These are phyloP conservation scores for Pisolithus thermaeus DNA, from an alignment of 1,284 basidiomycete genomes.

Conservation along the genomic window DNA sequence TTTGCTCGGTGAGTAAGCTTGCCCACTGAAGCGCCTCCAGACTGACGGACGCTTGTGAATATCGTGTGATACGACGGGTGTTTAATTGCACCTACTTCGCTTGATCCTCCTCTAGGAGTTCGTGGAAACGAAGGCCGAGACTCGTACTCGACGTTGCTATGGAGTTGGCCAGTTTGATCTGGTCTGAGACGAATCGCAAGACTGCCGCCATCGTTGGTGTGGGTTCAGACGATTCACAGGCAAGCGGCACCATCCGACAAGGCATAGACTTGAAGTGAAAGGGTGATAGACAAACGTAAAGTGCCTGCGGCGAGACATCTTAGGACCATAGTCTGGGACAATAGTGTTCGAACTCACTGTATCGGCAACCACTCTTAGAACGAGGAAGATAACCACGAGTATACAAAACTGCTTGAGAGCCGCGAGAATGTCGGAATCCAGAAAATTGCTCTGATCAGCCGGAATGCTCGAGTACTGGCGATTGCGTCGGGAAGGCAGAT, in stretches of 20 bases:
- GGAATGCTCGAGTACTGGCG: not conserved
- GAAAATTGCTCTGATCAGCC: not conserved
- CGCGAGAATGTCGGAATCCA: not conserved
- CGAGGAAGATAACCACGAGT: not conserved
- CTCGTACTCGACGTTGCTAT: constrained; percentile 19
- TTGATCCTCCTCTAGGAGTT: constrained; percentile 19
- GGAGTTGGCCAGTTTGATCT: constrained; percentile 24
- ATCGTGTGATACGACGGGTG: not conserved
- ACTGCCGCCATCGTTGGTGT: constrained; percentile 15
- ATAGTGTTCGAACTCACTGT: not conserved
- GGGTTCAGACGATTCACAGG: constrained; percentile 3
- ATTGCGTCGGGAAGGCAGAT: not conserved
- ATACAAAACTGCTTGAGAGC: not conserved
- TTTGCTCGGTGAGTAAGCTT: not conserved
- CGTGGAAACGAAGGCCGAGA: constrained; percentile 19
- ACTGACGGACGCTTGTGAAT: not conserved
- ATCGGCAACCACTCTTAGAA: not conserved
- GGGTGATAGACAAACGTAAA: not conserved
- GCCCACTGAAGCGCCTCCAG: not conserved
- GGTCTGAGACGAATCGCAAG: constrained; percentile 23
- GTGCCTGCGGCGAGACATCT: not conserved
- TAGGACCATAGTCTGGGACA: not conserved
- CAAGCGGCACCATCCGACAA: not conserved
- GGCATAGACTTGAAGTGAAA: not conserved
- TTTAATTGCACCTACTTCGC: constrained; percentile 12